Evolutionary conservation across 352 stramenopile genomes (phyloP).

Genomic region (Phytophthora podocarpi): DNA sequence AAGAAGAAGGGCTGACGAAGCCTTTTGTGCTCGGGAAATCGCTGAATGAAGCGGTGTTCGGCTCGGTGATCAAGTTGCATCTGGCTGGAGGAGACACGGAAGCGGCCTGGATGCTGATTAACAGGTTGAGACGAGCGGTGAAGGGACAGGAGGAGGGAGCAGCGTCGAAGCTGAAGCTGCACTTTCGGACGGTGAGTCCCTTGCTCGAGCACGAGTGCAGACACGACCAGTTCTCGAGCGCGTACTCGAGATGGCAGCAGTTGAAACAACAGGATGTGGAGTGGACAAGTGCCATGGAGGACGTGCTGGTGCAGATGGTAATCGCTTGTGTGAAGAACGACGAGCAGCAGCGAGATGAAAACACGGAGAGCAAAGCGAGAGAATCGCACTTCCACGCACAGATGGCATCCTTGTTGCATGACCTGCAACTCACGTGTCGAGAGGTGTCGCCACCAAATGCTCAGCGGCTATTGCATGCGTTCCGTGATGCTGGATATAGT

Average conservation of each 20-base stretch:
- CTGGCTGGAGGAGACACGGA: constrained; percentile 42
- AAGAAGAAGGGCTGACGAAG: constrained; percentile 17
- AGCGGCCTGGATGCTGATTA: constrained; percentile 53
- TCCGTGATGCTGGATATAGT: constrained; percentile 40
- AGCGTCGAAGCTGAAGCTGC: constrained; percentile 37
- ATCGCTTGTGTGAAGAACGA: constrained; percentile 50
- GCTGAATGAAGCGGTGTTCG: constrained; percentile 70
- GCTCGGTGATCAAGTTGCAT: constrained; percentile 64
- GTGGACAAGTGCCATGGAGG: constrained; percentile 79
- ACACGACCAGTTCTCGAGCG: constrained; percentile 43
- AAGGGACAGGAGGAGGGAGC: not conserved
- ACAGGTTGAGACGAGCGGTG: constrained; percentile 39
- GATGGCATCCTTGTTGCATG: constrained; percentile 67
- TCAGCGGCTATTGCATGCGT: constrained; percentile 45
- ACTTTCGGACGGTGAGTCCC: constrained; percentile 73
- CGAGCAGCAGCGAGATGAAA: constrained; percentile 11
- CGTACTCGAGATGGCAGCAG: constrained; percentile 58
- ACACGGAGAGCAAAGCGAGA: not conserved
- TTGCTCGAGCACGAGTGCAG: constrained; percentile 63
- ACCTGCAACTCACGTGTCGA: constrained; percentile 59
- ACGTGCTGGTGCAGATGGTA: constrained; percentile 72
- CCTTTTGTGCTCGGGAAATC: constrained; percentile 51
- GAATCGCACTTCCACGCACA: constrained; percentile 42
- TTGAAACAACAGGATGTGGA: constrained; percentile 63
- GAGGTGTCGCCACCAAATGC: constrained; percentile 60